A percentile compares a stretch with the other conserved stretches of the same genome.
Evolutionary conservation across 73 alveolate species (phyloP).

Genomic region (Paramecium sexaurelia): DNA sequence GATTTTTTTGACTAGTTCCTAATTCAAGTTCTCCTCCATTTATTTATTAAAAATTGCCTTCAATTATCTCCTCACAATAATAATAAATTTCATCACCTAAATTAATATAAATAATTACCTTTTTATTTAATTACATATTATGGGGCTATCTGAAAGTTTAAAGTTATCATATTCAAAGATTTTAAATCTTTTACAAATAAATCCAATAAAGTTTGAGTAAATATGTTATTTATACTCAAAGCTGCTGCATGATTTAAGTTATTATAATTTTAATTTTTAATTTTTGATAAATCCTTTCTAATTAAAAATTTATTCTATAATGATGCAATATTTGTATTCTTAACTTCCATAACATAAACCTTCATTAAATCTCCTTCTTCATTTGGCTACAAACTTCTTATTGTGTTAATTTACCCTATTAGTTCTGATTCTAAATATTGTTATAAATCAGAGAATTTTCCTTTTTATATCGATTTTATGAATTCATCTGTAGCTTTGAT

Average conservation of each 20-base stretch:
- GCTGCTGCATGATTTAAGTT: not conserved
- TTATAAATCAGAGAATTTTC: not conserved
- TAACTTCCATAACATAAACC: not conserved
- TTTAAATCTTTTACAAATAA: not conserved
- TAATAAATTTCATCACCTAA: not conserved
- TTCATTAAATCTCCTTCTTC: not conserved
- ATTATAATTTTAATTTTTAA: not conserved
- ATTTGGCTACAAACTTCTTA: not conserved
- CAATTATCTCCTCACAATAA: not conserved
- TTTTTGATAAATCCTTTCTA: not conserved
- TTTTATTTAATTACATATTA: not conserved
- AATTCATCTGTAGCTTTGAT: not conserved
- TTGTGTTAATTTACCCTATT: not conserved
- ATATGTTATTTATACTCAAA: not conserved
- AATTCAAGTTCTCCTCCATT: not conserved
- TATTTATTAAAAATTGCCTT: not conserved
- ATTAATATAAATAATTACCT: not conserved
- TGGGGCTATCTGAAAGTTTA: not conserved
- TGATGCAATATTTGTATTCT: not conserved
- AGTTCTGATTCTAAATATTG: not conserved
- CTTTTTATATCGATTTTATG: not conserved
- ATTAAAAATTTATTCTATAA: not conserved
- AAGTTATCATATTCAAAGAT: not conserved
- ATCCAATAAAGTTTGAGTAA: not conserved
- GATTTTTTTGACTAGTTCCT: not conserved